Evolutionary conservation across 78 protist species (phyloP).

Genomic region (Guillardia theta): DNA sequence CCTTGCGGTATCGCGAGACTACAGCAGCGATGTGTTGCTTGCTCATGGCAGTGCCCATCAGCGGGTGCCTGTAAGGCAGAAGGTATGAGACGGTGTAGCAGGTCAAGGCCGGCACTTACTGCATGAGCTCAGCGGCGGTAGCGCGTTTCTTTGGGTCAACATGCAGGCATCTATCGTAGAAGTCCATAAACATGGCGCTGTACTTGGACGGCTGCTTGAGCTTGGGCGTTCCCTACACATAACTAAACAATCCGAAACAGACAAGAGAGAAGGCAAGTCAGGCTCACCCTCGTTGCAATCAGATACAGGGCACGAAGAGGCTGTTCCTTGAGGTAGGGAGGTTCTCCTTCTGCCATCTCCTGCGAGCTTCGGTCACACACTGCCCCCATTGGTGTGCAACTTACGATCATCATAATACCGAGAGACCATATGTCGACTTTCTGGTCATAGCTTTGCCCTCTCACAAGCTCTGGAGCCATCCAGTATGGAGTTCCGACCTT

Average conservation of each 20-base stretch:
- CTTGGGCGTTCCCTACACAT: neutral
- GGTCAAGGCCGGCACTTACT: too few species aligned
- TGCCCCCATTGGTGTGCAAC: neutral
- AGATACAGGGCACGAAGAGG: conserved; percentile 78
- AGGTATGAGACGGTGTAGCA: too few species aligned
- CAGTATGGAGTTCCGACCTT: neutral
- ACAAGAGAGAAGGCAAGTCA: neutral
- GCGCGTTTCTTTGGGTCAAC: neutral
- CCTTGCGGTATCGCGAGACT: too few species aligned
- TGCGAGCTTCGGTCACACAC: neutral
- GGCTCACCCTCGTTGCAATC: conserved; percentile 75
- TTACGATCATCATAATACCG: neutral
- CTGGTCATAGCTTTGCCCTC: conserved; percentile 29
- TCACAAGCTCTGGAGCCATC: conserved; percentile 31
- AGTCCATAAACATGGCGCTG: neutral
- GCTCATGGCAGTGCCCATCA: too few species aligned
- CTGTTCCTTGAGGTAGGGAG: conserved; percentile 31
- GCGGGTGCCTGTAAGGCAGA: too few species aligned
- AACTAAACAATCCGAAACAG: neutral
- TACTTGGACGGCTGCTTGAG: neutral
- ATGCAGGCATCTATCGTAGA: neutral
- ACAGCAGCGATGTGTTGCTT: too few species aligned
- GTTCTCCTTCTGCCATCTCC: conserved; percentile 23
- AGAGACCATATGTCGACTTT: conserved; percentile 23
- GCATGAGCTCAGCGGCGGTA: too few species aligned